Evolutionary conservation across 2,329 filamentous ascomycete genomes (phyloP), one percentile per base, ranked within the genome.

Genomic region (Waltergamsia citrina): DNA sequence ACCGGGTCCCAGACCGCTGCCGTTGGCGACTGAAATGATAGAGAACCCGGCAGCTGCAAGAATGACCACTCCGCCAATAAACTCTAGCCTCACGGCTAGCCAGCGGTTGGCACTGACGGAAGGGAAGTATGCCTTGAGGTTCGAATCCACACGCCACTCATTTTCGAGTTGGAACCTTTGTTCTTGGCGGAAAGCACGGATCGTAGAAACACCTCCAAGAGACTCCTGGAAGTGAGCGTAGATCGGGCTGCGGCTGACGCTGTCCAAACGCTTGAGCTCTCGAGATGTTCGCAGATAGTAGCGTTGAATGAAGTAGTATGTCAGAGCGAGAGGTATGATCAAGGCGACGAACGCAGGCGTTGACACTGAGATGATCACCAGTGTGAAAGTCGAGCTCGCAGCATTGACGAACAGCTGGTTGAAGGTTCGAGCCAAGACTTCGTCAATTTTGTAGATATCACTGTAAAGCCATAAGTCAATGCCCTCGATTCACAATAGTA

Each of bases 221-320:
- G 87, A 93, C 61, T 98, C 93, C 54, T 98, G 92, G 64, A 98
- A 98, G 58, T 98, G 93, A 6, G 92, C 92, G 56, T 88, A 98
- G 48, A 98, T 94, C 18, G 93, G 93, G 56, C 88, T 95, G 48
- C 87, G 81, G 54, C 83, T 94, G 45, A 96, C 82, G 54, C 88
- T 95, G 60, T 98, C 92, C 38, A 98, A 70, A 43, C 92, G 76
- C 68, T 98, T 98, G 43, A 98, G 71, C 63, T 98, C 93, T 42
- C 93, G 83, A 38, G 92, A 98, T 11, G 92, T 95, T 41, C 88
- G 77, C 32, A 98, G 74, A 57, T 98, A 98, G 68, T 98, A 98
- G 48, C 88, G 80, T 59, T 98, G 92, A 48, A 96, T 94, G 62
- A 79, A 93, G 46, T 93, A 72, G 59, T 98, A 98, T 38, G 93